Conservation (phyloP, 495 filamentous ascomycete genomes). For the Terfezia boudieri region DNA sequence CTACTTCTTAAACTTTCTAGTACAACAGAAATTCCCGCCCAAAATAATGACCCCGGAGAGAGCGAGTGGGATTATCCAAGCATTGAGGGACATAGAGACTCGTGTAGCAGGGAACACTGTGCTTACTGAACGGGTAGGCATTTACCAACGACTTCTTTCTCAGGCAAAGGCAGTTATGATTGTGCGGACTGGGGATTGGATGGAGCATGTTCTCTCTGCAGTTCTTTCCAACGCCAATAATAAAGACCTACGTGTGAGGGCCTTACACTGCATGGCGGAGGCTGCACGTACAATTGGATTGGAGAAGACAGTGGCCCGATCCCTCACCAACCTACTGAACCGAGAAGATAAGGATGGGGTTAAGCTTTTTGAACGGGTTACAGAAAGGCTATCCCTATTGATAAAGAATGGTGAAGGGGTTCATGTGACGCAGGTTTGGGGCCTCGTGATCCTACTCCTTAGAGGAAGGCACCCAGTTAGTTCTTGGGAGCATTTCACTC, state of each 20-base stretch:
- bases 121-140: slow-evolving; percentile 42
- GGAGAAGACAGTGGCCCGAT: slow-evolving; percentile 38
- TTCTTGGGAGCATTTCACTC: slow-evolving; percentile 46
- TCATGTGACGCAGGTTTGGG: slow-evolving; percentile 78
- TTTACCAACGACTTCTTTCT: slow-evolving; percentile 51
- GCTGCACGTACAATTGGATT: slow-evolving; percentile 40
- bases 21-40: slow-evolving; percentile 49
- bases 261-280: slow-evolving; percentile 48
- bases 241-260: slow-evolving; percentile 50
- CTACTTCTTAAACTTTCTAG: slow-evolving; percentile 54
- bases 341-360: slow-evolving; percentile 29
- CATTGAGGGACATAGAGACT: slow-evolving; percentile 47
- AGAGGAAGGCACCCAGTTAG: slow-evolving; percentile 36
- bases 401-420: slow-evolving; percentile 38
- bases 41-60: slow-evolving; percentile 51
- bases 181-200: slow-evolving; percentile 40
- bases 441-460: slow-evolving; percentile 51
- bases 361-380: slow-evolving; percentile 40
- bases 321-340: slow-evolving; percentile 43
- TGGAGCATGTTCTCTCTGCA: slow-evolving; percentile 56
- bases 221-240: slow-evolving; percentile 60
- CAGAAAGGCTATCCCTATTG: slow-evolving; percentile 46
- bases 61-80: slow-evolving; percentile 40
- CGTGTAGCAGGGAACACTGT: slow-evolving; percentile 57
- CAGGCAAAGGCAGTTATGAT: slow-evolving; percentile 47